Conservation (phyloP, 345 rosid genomes). For the Carallia pectinifolia region DNA sequence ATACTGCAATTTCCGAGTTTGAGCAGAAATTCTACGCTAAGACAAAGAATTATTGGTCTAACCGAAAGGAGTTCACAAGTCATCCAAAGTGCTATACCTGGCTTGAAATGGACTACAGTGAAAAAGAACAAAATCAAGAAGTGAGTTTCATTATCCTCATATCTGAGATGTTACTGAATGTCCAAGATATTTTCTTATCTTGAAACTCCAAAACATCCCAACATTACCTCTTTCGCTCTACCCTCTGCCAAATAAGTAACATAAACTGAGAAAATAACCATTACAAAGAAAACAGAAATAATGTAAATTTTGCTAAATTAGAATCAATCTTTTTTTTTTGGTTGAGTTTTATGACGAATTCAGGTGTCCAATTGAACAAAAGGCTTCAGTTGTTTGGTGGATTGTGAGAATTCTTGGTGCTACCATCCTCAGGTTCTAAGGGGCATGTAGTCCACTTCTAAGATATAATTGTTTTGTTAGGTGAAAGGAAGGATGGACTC, state of each 20-base stretch:
- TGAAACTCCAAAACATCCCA: too few species aligned
- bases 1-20: slow-evolving; percentile 55
- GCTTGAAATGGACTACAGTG: slow-evolving; percentile 81
- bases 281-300: not conserved
- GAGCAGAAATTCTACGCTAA: slow-evolving; percentile 59
- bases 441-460: slow-evolving; percentile 6
- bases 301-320: not conserved
- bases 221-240: too few species aligned
- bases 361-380: not conserved
- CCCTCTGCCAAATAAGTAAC: too few species aligned
- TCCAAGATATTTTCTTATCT: not conserved
- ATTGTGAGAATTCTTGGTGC: not conserved
- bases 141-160: slow-evolving; percentile 41
- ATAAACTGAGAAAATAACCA: too few species aligned
- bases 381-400: not conserved
- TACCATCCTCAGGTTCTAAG: not conserved
- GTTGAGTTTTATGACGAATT: not conserved
- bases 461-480: slow-evolving; percentile 35
- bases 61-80: slow-evolving; percentile 51
- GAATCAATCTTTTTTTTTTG: not conserved
- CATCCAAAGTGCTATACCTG: slow-evolving; percentile 62
- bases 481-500: slow-evolving; percentile 34
- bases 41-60: slow-evolving; percentile 65
- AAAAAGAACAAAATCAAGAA: slow-evolving; percentile 43
- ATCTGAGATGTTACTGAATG: not conserved